phyloP scores from a whole-genome alignment of 1,284 basidiomycete species.

The Mycosarcoma mackinlayi region DNA sequence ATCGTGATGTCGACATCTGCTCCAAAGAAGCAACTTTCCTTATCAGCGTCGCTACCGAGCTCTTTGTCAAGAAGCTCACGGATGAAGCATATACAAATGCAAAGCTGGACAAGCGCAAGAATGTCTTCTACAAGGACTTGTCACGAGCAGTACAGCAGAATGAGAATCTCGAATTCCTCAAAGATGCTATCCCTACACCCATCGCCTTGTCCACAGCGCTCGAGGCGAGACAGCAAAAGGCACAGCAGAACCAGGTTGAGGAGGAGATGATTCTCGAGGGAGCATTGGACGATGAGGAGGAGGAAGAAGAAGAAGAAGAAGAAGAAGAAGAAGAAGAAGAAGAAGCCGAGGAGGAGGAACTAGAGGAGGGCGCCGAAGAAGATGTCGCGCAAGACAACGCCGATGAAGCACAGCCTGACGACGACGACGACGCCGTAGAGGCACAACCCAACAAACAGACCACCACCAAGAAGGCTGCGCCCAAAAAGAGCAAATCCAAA shows the following conservation, averaged over 20 bases:
- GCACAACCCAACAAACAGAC: constrained; percentile 7
- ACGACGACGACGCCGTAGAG: not conserved
- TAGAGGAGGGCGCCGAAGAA: constrained; percentile 5
- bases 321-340: constrained; percentile 28
- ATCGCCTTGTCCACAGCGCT: constrained; percentile 50
- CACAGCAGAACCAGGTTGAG: constrained; percentile 27
- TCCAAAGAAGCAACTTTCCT: constrained; percentile 60
- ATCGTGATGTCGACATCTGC: constrained; percentile 61
- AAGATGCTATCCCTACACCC: constrained; percentile 51
- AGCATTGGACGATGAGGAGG: constrained; percentile 32
- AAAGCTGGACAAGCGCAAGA: constrained; percentile 56
- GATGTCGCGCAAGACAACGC: constrained; percentile 9
- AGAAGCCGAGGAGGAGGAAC: constrained; percentile 5
- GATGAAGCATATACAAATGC: constrained; percentile 60
- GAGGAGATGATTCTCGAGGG: constrained; percentile 48
- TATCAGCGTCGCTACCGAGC: constrained; percentile 57
- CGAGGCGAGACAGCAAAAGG: constrained; percentile 40
- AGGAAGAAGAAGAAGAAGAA: constrained; percentile 23
- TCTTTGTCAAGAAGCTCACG: constrained; percentile 56
- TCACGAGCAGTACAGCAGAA: constrained; percentile 56
- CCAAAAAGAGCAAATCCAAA: constrained; percentile 24
- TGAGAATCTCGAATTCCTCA: constrained; percentile 56
- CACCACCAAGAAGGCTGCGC: constrained; percentile 15
- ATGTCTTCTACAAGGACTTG: constrained; percentile 59
- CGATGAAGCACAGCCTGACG: not conserved